These are phyloP conservation scores for Colletotrichum lindemuthianum DNA, from an alignment of 2,329 filamentous ascomycete species.

Conservation along the genomic window DNA sequence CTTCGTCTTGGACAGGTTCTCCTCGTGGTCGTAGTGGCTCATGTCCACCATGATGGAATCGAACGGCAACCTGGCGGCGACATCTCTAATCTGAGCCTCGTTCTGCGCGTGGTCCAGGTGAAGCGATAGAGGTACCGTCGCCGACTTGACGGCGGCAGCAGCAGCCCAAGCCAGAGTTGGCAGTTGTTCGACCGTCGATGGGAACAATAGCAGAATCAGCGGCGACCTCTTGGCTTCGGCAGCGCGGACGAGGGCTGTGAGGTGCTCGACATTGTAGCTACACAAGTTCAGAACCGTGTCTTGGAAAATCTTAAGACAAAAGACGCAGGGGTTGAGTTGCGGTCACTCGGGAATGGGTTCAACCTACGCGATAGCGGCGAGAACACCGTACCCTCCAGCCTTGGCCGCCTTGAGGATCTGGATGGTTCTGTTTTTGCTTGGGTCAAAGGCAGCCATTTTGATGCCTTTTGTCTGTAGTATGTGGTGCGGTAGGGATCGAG, in stretches of 20 bases:
- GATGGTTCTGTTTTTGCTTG: slow-evolving; percentile 9
- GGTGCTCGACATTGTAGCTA: slow-evolving; percentile 75
- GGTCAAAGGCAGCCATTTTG: not conserved
- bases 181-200: slow-evolving; percentile 15
- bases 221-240: slow-evolving; percentile 74
- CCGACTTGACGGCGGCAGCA: slow-evolving; percentile 59
- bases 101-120: slow-evolving; percentile 76
- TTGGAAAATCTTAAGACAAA: slow-evolving; percentile 36
- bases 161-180: slow-evolving; percentile 65
- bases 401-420: slow-evolving; percentile 61
- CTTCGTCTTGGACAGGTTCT: slow-evolving; percentile 72
- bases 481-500: not conserved
- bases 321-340: too few relatives aligned
- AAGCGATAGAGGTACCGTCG: slow-evolving; percentile 67
- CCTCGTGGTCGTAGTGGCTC: slow-evolving; percentile 76
- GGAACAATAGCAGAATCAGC: slow-evolving; percentile 75
- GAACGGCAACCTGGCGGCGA: slow-evolving; percentile 66
- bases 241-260: slow-evolving; percentile 73
- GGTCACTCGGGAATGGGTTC: not conserved
- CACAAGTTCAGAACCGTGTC: slow-evolving; percentile 73
- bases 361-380: slow-evolving; percentile 58
- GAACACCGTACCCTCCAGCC: slow-evolving; percentile 63
- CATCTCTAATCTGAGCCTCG: slow-evolving; percentile 65
- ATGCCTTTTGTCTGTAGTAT: not conserved
- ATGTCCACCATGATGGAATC: slow-evolving; percentile 83